Base-by-base conservation (phyloP, 2,329 filamentous ascomycete species). In the Pseudocercospora eumusae region DNA sequence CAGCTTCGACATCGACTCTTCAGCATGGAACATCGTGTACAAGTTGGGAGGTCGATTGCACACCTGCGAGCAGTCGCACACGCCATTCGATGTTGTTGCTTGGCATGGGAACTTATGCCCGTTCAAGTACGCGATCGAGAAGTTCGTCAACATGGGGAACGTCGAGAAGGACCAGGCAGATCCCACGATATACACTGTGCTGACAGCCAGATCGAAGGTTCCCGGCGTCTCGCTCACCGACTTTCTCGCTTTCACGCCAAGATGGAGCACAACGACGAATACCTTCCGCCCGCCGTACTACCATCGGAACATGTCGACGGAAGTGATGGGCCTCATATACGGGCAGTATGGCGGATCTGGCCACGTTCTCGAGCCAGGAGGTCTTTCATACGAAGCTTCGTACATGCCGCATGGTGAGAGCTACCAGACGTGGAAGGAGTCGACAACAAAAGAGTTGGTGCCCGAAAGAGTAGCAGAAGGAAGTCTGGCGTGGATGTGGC, bases 251-350 rank as follows among this genome's bases (percentile, higher is more conserved):
- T 89, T 90, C 76, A 86, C 87, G 9, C 87, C 87, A 3, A 82
- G 87, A 54, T 90, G 87, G 87, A 82, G 88, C 49, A 86, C 88
- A 0, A 83, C 82, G 2, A 84, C 87, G 67, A 81, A 88, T 70
- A 90, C 88, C 0, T 89, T 89, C 79, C 83, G 87, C 9, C 86
- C 86, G 28, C 88, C 88, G 0, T 90, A 86, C 80, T 90, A 87
- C 77, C 87, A 90, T 76, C 82, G 85, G 69, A 88, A 88, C 78
- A 85, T 83, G 15, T 86, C 86, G 77, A 83, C 81, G 58, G 85
- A 88, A 73, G 85, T 86, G 75, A 85, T 85, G 82, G 83, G 83
- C 0, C 75, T 85, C 21, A 82, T 86, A 59, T 74, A 76, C 36
- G 83, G 83, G 20, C 79, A 75, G 8, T 85, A 86, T 68, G 83